Percentiles rank a stretch among this genome's conserved stretches.
phyloP scores from a whole-genome alignment of 2,329 filamentous ascomycete genomes.

The Zasmidium citrigriseum region DNA sequence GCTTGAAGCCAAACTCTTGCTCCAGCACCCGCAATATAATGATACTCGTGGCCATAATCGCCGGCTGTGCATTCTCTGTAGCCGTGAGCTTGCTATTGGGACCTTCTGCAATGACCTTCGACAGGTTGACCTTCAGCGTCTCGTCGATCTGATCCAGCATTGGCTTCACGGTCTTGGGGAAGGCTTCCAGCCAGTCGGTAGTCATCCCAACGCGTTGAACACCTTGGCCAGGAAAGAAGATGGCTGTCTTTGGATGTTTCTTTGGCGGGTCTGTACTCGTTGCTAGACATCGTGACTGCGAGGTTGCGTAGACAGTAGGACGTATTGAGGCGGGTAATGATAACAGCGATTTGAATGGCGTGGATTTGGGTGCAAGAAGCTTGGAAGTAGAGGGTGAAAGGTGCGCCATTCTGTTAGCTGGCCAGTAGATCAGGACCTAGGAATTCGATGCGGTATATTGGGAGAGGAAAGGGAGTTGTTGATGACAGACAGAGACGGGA shows the following conservation, averaged over 20 bases:
- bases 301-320: constrained; percentile 26
- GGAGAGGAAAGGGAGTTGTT: no score
- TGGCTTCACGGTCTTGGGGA: constrained; percentile 73
- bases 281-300: constrained; percentile 22
- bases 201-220: constrained; percentile 41
- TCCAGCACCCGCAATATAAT: constrained; percentile 87
- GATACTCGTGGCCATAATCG: constrained; percentile 93
- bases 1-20: constrained; percentile 76
- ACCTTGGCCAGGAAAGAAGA: constrained; percentile 43
- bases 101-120: constrained; percentile 75
- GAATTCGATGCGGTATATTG: neutral
- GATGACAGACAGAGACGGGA: neutral
- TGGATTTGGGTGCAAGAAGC: constrained; percentile 7
- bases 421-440: neutral
- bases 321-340: constrained; percentile 30
- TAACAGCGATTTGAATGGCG: constrained; percentile 20
- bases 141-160: constrained; percentile 85
- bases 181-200: constrained; percentile 79
- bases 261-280: constrained; percentile 20
- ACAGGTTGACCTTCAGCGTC: constrained; percentile 72
- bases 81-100: constrained; percentile 75
- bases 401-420: constrained; percentile 11
- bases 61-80: constrained; percentile 87
- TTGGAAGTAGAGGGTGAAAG: constrained; percentile 10
- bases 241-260: constrained; percentile 35